Evolutionary conservation across 108 stramenopile genomes (phyloP), one percentile per base, ranked within the genome.

Genomic region (Skeletonema menzelii): DNA sequence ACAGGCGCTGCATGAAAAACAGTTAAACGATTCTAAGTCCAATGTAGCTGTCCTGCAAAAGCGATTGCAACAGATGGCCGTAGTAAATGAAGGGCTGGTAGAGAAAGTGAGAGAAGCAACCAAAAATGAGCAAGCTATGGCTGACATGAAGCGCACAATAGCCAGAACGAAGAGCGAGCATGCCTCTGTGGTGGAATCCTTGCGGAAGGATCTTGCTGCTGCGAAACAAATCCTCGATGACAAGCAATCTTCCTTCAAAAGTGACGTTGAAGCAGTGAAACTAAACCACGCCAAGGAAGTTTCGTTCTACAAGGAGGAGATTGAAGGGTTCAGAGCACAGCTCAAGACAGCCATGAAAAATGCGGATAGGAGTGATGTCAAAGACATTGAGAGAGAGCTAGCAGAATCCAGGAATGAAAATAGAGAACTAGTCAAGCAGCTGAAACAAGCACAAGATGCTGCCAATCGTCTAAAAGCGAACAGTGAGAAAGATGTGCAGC

Each of bases 221-320:
- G 59, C 61, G 7, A 37, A 47, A 30, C n/a, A 63, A 42, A 22
- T 37, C 24, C 31, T 17, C 5, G 72, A 80, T 35, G 63, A 59
- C 27, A 55, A 19, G 3, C 56, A 59, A 15, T 27, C 57, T 22
- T 62, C 70, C 2, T 47, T 65, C 5, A n/a, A 65, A n/a, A 19
- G 67, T 22, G 69, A 69, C 14, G 59, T 74, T 14, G 65, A 72
- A 2, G 56, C 44, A 6, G 60, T 79, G 60, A 72, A 75, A 59
- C 24, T 17, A 15, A 71, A 60, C 2, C 61, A 70, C 37, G 64
- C 57, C 14, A 44, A 72, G 34, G 69, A 56, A 4, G 61, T 64
- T 22, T 46, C 56, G 1, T 59, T 47, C 11, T 70, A 56, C 59
- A 70, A 75, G 64, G 27, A 74, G 30, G 72, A 81, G 69, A 46